Base-by-base conservation (phyloP, 2,329 filamentous ascomycete genomes). In the Leptographium galeiforme region DNA sequence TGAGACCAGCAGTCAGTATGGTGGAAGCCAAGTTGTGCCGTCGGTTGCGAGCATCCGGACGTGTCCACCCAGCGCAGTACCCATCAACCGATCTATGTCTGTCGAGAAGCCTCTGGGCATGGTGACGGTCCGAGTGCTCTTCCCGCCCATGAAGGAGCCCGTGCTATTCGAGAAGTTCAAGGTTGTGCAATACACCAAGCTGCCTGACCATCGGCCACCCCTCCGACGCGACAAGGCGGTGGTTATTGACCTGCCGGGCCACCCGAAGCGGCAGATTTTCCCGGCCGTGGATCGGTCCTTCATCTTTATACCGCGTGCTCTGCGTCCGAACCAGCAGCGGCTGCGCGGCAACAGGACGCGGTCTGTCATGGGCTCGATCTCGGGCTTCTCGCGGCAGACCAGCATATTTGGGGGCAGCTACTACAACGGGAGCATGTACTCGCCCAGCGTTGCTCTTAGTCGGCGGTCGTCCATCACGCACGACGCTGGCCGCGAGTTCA, bases 171-270 rank as follows among this genome's bases (percentile, higher is more conserved):
- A 87, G 34, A 83, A 84, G 57, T 81, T 95, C 58, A 81, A 87
- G 48, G 82, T 94, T 59, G 93, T 88, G 67, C 87, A 93, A 63
- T 91, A 98, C 68, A 96, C 89, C 43, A 89, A 91, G 61, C 79
- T 98, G 49, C 93, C 93, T 19, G 89, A 97, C 64, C 93, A 97
- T 68, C 84, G 93, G 25, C 93, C 93, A 19, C 93, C 93, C 51
- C 78, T 98, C 49, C 86, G 93, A 57, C 84, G 93, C 61, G 93
- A 98, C 71, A 98, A 97, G 66, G 93, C 93, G 8, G 93, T 97
- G 43, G 85, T 93, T 50, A 88, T 98, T 60, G 96, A 89, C 10
- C 75, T 98, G 44, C 91, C 93, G 2, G 77, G 85, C 33, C 78
- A 86, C 58, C 74, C 81, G 13, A 87, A 89, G 39, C 82, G 87